A percentile compares a stretch with the other conserved stretches of the same genome.
Evolutionary conservation across 2,329 filamentous ascomycete species (phyloP).

Genomic region (Elsinoe fawcettii): DNA sequence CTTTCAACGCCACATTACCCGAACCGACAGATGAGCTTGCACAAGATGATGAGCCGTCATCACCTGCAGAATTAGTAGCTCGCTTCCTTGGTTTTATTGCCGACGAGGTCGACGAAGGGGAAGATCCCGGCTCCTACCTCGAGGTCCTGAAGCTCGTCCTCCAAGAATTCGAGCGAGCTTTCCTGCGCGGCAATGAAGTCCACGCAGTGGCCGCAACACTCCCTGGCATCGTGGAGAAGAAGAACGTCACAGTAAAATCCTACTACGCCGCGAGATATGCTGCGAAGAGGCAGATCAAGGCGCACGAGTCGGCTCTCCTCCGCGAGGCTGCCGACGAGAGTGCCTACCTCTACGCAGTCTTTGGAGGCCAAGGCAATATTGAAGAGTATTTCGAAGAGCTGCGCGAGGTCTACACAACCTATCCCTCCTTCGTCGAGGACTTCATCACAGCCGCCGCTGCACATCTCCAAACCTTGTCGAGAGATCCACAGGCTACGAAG

Average conservation of each 20-base stretch:
- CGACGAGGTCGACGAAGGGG: constrained; percentile 80
- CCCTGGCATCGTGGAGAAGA: constrained; percentile 88
- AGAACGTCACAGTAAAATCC: constrained; percentile 76
- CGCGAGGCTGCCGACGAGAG: constrained; percentile 77
- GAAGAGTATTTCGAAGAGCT: constrained; percentile 99
- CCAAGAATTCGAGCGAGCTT: constrained; percentile 93
- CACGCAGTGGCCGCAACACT: constrained; percentile 80
- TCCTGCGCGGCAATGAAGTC: constrained; percentile 90
- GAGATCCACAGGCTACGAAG: constrained; percentile 82
- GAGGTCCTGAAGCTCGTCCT: constrained; percentile 87
- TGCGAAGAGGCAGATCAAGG: constrained; percentile 75
- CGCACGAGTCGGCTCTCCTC: constrained; percentile 87
- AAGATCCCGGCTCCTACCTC: constrained; percentile 85
- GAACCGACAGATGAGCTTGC: constrained; percentile 93
- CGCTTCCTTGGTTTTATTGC: constrained; percentile 89
- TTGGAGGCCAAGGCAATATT: constrained; percentile 96
- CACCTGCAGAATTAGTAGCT: constrained; percentile 81
- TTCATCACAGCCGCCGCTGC: constrained; percentile 75
- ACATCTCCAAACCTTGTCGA: constrained; percentile 75
- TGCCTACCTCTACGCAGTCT: constrained; percentile 85
- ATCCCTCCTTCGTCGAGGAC: constrained; percentile 82
- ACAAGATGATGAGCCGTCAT: constrained; percentile 98
- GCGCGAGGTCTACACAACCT: constrained; percentile 81
- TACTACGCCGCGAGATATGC: constrained; percentile 88
- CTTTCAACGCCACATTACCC: constrained; percentile 77